Evolutionary conservation across 768 basidiomycete genomes (phyloP).

Genomic region (Leccinum longicurvipes): DNA sequence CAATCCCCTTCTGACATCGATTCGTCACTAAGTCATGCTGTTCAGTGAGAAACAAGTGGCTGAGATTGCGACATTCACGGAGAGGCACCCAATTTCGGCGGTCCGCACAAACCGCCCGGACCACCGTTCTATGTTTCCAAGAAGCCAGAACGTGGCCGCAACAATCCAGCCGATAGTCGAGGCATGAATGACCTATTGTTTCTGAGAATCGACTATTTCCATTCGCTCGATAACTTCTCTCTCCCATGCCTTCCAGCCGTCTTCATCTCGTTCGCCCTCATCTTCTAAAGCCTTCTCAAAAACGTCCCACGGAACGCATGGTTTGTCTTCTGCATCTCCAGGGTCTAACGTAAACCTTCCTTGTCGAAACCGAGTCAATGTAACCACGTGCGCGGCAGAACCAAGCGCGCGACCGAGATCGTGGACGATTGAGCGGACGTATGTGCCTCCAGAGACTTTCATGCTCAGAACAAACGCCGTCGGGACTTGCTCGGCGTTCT

Average conservation of each 20-base stretch:
- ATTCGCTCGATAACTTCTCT: conserved; percentile 66
- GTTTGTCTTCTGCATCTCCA: conserved; percentile 48
- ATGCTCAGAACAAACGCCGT: conserved; percentile 84
- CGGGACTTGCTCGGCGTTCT: conserved; percentile 43
- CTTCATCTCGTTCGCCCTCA: conserved; percentile 55
- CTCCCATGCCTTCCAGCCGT: conserved; percentile 82
- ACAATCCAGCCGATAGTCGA: background rate
- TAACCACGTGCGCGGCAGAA: conserved; percentile 91
- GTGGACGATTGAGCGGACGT: conserved; percentile 93
- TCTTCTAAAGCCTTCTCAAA: conserved; percentile 58
- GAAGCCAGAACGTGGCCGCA: background rate
- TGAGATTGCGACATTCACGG: background rate
- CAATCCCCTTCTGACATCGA: background rate
- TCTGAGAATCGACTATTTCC: conserved; percentile 47
- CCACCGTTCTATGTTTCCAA: background rate
- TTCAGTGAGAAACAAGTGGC: background rate
- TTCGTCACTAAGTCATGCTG: background rate
- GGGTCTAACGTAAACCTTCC: conserved; percentile 66
- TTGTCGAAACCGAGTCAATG: conserved; percentile 84
- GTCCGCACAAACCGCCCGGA: background rate
- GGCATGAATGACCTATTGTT: conserved; percentile 5
- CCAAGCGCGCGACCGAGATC: conserved; percentile 83
- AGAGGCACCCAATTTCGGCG: background rate
- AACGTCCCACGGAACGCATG: conserved; percentile 72
- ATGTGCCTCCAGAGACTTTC: conserved; percentile 95